Evolutionary conservation across 352 stramenopile species (phyloP).

Genomic region (Globisporangium megalacanthum): DNA sequence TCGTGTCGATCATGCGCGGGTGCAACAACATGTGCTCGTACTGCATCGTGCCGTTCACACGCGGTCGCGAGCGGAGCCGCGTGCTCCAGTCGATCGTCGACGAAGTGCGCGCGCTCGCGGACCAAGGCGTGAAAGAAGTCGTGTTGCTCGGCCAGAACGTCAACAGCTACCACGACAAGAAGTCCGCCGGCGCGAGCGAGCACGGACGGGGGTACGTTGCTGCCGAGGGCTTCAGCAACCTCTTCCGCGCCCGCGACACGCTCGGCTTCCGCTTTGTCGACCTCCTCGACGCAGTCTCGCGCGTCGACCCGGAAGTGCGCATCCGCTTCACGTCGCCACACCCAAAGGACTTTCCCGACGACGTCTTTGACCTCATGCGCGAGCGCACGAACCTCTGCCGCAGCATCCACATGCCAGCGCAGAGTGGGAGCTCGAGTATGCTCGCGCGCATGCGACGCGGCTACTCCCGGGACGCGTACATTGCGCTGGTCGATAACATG

Average conservation of each 20-base stretch:
- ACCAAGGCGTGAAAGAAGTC: conserved; percentile 96
- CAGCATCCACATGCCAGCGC: conserved; percentile 97
- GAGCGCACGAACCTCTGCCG: conserved; percentile 96
- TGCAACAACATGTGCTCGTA: conserved; percentile 99
- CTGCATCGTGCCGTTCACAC: conserved; percentile 99
- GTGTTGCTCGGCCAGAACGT: conserved; percentile 99
- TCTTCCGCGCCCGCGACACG: conserved; percentile 86
- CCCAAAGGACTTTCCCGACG: conserved; percentile 98
- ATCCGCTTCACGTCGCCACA: conserved; percentile 99
- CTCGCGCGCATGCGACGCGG: conserved; percentile 93
- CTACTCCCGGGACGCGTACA: conserved; percentile 97
- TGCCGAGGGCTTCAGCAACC: conserved; percentile 93
- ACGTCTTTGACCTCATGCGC: conserved; percentile 85
- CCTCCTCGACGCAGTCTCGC: conserved; percentile 92
- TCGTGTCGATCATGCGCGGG: conserved; percentile 98
- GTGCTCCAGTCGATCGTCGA: conserved; percentile 92
- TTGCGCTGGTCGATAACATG: conserved; percentile 94
- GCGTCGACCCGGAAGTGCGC: conserved; percentile 92
- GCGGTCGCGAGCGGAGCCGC: conserved; percentile 92
- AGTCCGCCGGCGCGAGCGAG: conserved; percentile 60
- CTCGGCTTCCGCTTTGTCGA: conserved; percentile 97
- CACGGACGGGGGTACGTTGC: conserved; percentile 74
- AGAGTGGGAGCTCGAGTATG: conserved; percentile 90
- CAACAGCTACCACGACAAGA: conserved; percentile 98
- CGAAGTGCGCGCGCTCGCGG: conserved; percentile 87